Conservation (phyloP, 257 asterid genomes). For the Nicotiana benthamiana region DNA sequence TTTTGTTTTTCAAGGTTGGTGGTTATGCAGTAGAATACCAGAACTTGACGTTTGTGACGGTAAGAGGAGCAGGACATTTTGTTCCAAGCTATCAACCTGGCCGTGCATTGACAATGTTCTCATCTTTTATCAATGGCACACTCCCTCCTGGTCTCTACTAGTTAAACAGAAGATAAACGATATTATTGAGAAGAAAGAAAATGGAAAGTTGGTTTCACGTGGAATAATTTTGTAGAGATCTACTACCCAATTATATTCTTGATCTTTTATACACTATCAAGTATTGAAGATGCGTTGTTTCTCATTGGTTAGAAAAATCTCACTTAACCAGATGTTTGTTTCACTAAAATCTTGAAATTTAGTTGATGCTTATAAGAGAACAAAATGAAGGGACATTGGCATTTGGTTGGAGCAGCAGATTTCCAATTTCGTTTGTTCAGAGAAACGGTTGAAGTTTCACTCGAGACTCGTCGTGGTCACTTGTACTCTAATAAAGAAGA, state of each 20-base stretch:
- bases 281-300: too few relatives aligned
- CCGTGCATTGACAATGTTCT: conserved; percentile 40
- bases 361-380: too few relatives aligned
- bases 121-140: conserved; percentile 38
- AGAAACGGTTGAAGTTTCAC: too few relatives aligned
- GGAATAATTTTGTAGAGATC: background rate
- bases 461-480: too few relatives aligned
- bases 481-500: too few relatives aligned
- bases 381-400: too few relatives aligned
- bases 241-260: background rate
- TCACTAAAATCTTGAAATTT: too few relatives aligned
- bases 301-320: too few relatives aligned
- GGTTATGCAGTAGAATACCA: conserved; percentile 51
- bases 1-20: conserved; percentile 32
- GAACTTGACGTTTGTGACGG: conserved; percentile 42
- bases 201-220: background rate
- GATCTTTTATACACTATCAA: too few relatives aligned
- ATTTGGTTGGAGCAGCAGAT: too few relatives aligned
- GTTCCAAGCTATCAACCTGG: conserved; percentile 60
- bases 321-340: too few relatives aligned
- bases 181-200: background rate
- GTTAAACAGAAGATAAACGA: background rate
- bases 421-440: too few relatives aligned
- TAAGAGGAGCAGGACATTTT: conserved; percentile 60
- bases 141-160: conserved; percentile 28